Evolutionary conservation across 352 stramenopile genomes (phyloP).

Genomic region (Thraustotheca clavata): DNA sequence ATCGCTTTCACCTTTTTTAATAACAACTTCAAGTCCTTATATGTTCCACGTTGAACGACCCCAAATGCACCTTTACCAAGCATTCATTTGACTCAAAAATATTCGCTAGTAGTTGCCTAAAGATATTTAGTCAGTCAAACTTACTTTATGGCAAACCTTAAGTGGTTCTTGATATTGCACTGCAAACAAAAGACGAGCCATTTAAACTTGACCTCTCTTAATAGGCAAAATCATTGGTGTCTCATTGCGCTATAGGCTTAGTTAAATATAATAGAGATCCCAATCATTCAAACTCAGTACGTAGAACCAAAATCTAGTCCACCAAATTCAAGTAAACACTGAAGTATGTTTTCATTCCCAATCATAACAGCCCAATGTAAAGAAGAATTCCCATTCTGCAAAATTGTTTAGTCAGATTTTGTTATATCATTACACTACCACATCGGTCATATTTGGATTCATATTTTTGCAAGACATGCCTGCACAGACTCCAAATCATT

Average conservation of each 20-base stretch:
- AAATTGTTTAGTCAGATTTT: too few relatives aligned
- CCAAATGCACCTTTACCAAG: conserved; percentile 18
- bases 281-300: not conserved
- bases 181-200: not conserved
- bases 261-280: not conserved
- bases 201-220: not conserved
- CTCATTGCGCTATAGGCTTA: not conserved
- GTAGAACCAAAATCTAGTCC: not conserved
- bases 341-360: not conserved
- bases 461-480: too few relatives aligned
- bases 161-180: not conserved
- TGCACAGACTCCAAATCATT: too few relatives aligned
- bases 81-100: not conserved
- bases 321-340: not conserved
- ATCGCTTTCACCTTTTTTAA: conserved; percentile 20
- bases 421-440: too few relatives aligned
- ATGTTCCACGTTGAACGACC: conserved; percentile 27
- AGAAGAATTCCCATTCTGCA: not conserved
- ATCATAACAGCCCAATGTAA: not conserved
- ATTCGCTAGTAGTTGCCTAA: not conserved
- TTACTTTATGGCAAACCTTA: not conserved
- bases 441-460: too few relatives aligned
- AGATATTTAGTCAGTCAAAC: not conserved
- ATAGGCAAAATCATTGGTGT: not conserved
- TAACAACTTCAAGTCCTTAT: conserved; percentile 21